Evolutionary conservation across 1,284 basidiomycete genomes (phyloP).

Genomic region (Irpex sp.): DNA sequence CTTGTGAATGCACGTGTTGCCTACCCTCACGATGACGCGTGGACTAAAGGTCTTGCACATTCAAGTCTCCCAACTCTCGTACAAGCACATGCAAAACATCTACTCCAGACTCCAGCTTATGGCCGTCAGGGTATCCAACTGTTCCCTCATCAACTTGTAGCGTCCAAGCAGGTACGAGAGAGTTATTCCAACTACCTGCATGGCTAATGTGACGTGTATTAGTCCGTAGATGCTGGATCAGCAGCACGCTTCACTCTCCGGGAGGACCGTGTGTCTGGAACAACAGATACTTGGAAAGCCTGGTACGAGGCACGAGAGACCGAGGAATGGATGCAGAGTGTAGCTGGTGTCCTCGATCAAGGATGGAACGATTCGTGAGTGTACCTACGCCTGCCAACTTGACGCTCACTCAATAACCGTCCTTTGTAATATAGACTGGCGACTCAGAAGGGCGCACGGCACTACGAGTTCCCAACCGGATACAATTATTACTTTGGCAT

Average conservation of each 20-base stretch:
- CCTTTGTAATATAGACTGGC: slow-evolving; percentile 38
- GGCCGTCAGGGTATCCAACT: slow-evolving; percentile 59
- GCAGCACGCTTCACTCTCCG: slow-evolving; percentile 67
- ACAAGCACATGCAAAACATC: slow-evolving; percentile 69
- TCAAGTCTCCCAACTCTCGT: slow-evolving; percentile 75
- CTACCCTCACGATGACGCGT: background rate
- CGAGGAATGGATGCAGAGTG: slow-evolving; percentile 92
- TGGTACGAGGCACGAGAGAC: slow-evolving; percentile 88
- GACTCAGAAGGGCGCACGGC: slow-evolving; percentile 49
- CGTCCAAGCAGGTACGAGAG: slow-evolving; percentile 60
- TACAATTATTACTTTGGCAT: slow-evolving; percentile 83
- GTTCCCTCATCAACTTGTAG: slow-evolving; percentile 85
- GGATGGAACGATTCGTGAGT: slow-evolving; percentile 87
- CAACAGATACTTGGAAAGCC: slow-evolving; percentile 74
- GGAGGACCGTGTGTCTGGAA: slow-evolving; percentile 70
- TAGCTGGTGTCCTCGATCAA: slow-evolving; percentile 80
- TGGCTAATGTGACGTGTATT: background rate
- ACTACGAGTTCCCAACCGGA: slow-evolving; percentile 96
- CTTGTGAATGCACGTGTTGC: background rate
- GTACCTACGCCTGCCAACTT: background rate
- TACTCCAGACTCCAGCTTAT: slow-evolving; percentile 46
- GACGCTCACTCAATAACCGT: background rate
- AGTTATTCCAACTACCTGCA: background rate
- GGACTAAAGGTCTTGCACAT: slow-evolving; percentile 56
- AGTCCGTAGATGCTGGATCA: slow-evolving; percentile 62